Evolutionary conservation across 306 rosid genomes (phyloP), one percentile per base, ranked within the genome.

Genomic region (Begonia fuchsioides): DNA sequence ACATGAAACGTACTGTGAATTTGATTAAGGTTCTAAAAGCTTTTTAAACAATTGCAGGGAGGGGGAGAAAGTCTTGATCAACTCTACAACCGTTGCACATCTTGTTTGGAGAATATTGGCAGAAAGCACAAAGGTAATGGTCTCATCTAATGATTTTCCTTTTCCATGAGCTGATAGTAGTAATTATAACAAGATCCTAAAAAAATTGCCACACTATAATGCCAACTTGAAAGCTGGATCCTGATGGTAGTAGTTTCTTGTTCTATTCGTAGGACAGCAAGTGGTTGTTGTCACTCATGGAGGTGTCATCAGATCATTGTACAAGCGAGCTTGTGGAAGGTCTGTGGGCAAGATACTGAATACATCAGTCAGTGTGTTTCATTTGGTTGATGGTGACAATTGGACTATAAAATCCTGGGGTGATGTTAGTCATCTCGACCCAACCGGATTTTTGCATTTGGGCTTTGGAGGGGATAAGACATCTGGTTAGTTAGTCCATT

Each of bases 11-110:
- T n/a, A n/a, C n/a, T n/a, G n/a, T n/a, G n/a, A n/a, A n/a, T n/a
- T n/a, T n/a, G n/a, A n/a, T n/a, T 19, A 2, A 19, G 26, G 3
- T 19, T 19, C 3, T 3, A 19, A 19, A 1, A 19, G 26, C 26
- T 19, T 2, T 19, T 19, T 19, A 3, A 19, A 19, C 26, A 19
- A 19, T 15, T 70, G 62, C 73, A 90, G 94, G 97, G 95, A 38
- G 95, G 97, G 19, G 97, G 97, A 51, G 97, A 90, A 75, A 84
- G 95, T 64, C 72, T 66, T 57, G 85, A 63, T 62, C 92, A 76
- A 60, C 87, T 90, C 63, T 73, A 56, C 55, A 67, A 72, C 32
- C 95, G 95, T 53, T 53, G 92, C 68, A 74, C 86, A 40, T 75
- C 92, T 59, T 64, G 85, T 47, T 52, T 84, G 74, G 66, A 59